Evolutionary conservation across 192 early-diverging fungal species (phyloP).

Genomic region (Coemansia sp.): DNA sequence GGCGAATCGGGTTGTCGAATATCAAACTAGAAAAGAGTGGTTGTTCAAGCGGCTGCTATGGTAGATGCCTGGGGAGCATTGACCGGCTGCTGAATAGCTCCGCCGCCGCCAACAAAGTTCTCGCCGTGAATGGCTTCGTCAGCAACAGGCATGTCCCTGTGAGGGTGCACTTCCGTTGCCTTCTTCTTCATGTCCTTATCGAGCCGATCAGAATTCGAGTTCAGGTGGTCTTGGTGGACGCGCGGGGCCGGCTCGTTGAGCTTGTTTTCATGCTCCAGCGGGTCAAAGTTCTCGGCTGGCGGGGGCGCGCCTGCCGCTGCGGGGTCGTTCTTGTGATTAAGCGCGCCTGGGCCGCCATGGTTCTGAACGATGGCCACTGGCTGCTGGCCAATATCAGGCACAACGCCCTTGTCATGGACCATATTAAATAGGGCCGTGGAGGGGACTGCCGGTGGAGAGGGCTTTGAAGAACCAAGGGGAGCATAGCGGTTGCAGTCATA

Average conservation of each 20-base stretch:
- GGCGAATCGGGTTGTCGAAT: no score
- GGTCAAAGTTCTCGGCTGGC: constrained; percentile 45
- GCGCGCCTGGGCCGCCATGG: no score
- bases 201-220: constrained; percentile 29
- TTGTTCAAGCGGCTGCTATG: background rate
- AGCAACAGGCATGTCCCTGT: background rate
- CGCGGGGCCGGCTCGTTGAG: constrained; percentile 48
- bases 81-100: no score
- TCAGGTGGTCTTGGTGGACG: constrained; percentile 47
- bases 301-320: constrained; percentile 9
- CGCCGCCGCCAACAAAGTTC: constrained; percentile 33
- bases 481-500: constrained; percentile 65
- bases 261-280: constrained; percentile 49
- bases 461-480: background rate
- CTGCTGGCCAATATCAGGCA: constrained; percentile 6
- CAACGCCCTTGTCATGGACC: no score
- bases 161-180: constrained; percentile 14
- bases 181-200: constrained; percentile 33
- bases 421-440: no score
- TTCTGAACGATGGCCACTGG: constrained; percentile 2
- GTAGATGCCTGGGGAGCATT: constrained; percentile 2
- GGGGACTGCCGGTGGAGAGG: background rate
- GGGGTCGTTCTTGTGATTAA: constrained; percentile 16
- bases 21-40: constrained; percentile 1
- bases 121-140: constrained; percentile 31